Percentiles rank a stretch among this genome's conserved stretches.
Evolutionary conservation across 148 eudicot species (phyloP).

Genomic region (Gaultheria prostrata): DNA sequence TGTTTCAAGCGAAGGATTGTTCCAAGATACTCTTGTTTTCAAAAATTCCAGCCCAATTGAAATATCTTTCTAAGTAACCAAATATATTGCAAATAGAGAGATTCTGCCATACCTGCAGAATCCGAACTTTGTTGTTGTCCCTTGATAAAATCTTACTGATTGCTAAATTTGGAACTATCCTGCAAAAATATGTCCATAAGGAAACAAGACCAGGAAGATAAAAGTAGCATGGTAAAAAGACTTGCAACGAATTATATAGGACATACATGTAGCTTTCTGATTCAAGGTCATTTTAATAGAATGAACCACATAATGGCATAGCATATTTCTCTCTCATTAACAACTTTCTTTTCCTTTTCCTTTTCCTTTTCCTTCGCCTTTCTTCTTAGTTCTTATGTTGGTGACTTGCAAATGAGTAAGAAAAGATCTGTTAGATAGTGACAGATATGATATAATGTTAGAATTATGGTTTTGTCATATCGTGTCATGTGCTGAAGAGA

Average conservation of each 20-base stretch:
- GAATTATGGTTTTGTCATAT: not conserved
- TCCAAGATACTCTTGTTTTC: not conserved
- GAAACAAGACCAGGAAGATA: conserved; percentile 12
- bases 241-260: not conserved
- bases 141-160: conserved; percentile 83
- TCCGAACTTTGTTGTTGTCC: conserved; percentile 91
- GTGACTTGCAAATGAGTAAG: not conserved
- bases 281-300: not conserved
- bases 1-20: not conserved
- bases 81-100: not conserved
- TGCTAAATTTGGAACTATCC: conserved; percentile 96
- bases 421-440: not conserved
- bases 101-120: conserved; percentile 62
- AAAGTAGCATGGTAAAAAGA: not conserved
- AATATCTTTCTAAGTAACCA: not conserved
- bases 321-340: not conserved
- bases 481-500: not conserved
- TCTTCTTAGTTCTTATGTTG: not conserved
- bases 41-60: not conserved
- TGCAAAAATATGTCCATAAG: conserved; percentile 29
- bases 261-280: conserved; percentile 1
- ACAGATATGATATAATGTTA: not conserved
- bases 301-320: not conserved
- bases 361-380: not conserved
- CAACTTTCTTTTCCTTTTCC: not conserved